phyloP scores from a whole-genome alignment of 208 protist species.

The Porcisia deanei region DNA sequence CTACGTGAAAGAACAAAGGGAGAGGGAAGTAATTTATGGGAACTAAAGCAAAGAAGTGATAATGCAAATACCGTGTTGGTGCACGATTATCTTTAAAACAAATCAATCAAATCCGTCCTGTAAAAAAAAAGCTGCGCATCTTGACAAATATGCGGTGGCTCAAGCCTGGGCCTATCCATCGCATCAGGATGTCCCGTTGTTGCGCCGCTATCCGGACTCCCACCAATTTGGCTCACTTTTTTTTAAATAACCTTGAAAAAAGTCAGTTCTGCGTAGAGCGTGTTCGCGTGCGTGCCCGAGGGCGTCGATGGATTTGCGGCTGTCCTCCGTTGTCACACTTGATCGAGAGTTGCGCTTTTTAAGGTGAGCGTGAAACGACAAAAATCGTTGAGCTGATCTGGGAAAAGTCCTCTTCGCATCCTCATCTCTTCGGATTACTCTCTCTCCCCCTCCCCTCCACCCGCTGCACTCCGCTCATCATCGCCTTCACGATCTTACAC shows the following conservation, averaged over 20 bases:
- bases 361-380: neutral
- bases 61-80: neutral
- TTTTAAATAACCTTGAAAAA: neutral
- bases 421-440: neutral
- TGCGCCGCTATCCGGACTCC: neutral
- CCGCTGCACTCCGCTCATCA: neutral
- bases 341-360: no score
- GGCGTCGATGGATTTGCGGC: no score
- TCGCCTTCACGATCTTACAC: neutral
- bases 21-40: neutral
- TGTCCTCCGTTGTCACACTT: no score
- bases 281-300: no score
- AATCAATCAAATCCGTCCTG: neutral
- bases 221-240: neutral
- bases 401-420: neutral
- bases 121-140: neutral
- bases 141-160: neutral
- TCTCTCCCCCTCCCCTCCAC: neutral
- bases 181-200: neutral
- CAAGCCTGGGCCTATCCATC: neutral
- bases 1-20: neutral
- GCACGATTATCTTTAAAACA: neutral
- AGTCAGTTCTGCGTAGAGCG: no score
- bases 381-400: neutral
- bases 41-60: constrained; percentile 12